Conservation (phyloP, 2,329 filamentous ascomycete genomes). For the Decorospora gaudefroyi region DNA sequence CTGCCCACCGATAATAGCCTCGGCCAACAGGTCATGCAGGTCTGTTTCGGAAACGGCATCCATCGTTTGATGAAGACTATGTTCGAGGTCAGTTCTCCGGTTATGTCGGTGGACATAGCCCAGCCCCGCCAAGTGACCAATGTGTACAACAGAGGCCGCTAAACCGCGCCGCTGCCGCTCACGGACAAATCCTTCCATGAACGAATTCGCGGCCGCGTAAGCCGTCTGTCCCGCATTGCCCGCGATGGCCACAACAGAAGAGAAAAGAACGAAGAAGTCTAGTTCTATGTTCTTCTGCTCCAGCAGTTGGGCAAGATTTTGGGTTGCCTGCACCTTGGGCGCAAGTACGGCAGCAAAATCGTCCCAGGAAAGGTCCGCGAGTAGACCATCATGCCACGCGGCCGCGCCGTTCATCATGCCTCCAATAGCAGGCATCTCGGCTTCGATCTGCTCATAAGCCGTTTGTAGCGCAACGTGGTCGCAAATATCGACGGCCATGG, state of each 20-base stretch:
- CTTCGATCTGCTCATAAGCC: neutral
- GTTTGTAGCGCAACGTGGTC: neutral
- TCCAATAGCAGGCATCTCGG: slow-evolving; percentile 1
- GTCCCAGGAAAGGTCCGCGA: slow-evolving; percentile 14
- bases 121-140: slow-evolving; percentile 49
- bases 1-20: too few species aligned
- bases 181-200: slow-evolving; percentile 48
- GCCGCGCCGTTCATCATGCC: slow-evolving; percentile 29
- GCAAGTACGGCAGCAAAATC: slow-evolving; percentile 9
- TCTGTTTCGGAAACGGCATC: neutral
- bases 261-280: slow-evolving; percentile 36
- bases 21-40: neutral
- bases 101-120: slow-evolving; percentile 46
- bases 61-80: neutral
- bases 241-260: slow-evolving; percentile 17
- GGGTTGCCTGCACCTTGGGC: slow-evolving; percentile 26
- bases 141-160: slow-evolving; percentile 39
- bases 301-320: slow-evolving; percentile 23
- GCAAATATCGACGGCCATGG: slow-evolving; percentile 6
- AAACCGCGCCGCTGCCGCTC: slow-evolving; percentile 48
- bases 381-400: slow-evolving; percentile 22
- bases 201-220: slow-evolving; percentile 40
- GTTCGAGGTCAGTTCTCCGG: neutral
- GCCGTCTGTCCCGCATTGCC: slow-evolving; percentile 25
- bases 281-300: slow-evolving; percentile 6